These are phyloP conservation scores for Glebionis coronaria DNA, from an alignment of 129 eudicot species.

Conservation along the genomic window DNA sequence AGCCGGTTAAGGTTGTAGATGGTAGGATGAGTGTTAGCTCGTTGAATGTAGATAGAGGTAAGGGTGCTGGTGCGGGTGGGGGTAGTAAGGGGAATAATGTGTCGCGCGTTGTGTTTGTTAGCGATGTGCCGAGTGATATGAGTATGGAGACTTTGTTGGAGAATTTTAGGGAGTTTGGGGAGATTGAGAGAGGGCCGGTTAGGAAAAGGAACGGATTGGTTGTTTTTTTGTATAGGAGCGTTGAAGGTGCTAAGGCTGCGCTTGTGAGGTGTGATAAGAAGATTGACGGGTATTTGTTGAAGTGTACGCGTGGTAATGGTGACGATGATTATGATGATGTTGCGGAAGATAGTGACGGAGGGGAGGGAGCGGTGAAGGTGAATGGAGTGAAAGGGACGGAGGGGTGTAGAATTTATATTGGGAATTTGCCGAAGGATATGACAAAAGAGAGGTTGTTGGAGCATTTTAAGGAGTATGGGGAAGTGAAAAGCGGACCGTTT, in stretches of 20 bases:
- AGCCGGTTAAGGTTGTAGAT: conserved; percentile 78
- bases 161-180: conserved; percentile 60
- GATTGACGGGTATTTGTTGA: conserved; percentile 69
- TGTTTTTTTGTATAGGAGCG: conserved; percentile 79
- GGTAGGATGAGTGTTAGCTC: conserved; percentile 68
- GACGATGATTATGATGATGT: background rate
- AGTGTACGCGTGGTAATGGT: conserved; percentile 33
- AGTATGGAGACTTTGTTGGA: conserved; percentile 53
- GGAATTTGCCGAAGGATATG: conserved; percentile 52
- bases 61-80: conserved; percentile 38
- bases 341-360: background rate
- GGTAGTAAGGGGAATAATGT: conserved; percentile 56
- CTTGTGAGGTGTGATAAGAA: conserved; percentile 63
- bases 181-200: conserved; percentile 79
- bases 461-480: conserved; percentile 55
- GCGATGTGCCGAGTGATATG: conserved; percentile 73
- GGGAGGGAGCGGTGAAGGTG: background rate
- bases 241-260: conserved; percentile 73
- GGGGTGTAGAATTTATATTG: background rate
- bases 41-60: background rate
- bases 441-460: conserved; percentile 44
- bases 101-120: conserved; percentile 76
- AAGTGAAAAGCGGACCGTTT: conserved; percentile 64
- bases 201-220: conserved; percentile 82
- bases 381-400: background rate